These are phyloP conservation scores for Alternaria rosae DNA, from an alignment of 2,329 filamentous ascomycete species.

Conservation along the genomic window DNA sequence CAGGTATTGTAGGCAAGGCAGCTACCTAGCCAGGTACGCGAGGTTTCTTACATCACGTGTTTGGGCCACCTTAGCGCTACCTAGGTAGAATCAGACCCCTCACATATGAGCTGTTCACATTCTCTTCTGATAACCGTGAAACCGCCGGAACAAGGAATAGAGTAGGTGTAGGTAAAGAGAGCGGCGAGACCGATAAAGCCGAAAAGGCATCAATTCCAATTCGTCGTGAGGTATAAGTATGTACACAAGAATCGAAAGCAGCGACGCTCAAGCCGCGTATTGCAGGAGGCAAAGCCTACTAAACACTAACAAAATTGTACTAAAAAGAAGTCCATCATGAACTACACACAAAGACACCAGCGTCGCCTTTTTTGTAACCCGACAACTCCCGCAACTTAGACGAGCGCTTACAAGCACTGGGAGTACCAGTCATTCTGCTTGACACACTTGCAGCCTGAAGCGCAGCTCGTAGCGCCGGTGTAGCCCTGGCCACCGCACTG, in stretches of 20 bases:
- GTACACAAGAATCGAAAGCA: conserved; percentile 25
- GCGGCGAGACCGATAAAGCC: background rate
- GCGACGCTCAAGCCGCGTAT: conserved; percentile 10
- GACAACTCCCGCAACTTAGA: background rate
- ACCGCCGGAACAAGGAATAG: background rate
- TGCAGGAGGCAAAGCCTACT: conserved; percentile 16
- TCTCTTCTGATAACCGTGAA: background rate
- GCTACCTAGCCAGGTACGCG: background rate
- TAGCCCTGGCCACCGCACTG: conserved; percentile 58
- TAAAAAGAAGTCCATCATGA: background rate
- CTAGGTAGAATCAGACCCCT: background rate
- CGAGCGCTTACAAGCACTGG: conserved; percentile 50
- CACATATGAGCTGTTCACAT: background rate
- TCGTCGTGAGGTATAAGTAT: conserved; percentile 17
- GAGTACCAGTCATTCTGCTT: conserved; percentile 56
- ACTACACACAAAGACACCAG: conserved; percentile 1
- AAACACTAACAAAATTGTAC: conserved; percentile 12
- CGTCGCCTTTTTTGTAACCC: background rate
- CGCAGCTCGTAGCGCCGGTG: conserved; percentile 52
- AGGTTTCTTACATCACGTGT: background rate
- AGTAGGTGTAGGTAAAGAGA: background rate
- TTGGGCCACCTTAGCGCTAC: background rate
- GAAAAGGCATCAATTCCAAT: conserved; percentile 11
- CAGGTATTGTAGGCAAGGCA: background rate
- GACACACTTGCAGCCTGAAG: conserved; percentile 50